Conservation (phyloP, 768 basidiomycete species). For the Hericium erinaceus region DNA sequence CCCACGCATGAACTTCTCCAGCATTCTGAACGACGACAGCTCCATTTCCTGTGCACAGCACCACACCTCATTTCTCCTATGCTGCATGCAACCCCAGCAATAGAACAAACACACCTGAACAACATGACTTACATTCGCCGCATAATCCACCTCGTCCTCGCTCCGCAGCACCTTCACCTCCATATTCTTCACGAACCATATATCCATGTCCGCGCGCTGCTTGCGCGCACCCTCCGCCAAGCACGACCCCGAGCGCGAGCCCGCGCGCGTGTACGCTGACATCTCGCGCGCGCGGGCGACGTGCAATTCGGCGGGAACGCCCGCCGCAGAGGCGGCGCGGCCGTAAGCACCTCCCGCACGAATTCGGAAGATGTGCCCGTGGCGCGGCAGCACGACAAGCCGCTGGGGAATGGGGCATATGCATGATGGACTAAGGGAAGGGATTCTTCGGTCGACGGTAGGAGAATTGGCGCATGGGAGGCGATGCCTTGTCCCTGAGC, state of each 20-base stretch:
- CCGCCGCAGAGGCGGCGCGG: neutral
- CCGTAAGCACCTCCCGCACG: neutral
- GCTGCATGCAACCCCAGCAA: neutral
- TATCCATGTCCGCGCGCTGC: slow-evolving; percentile 7
- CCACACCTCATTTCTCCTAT: neutral
- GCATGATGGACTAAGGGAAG: too few relatives aligned
- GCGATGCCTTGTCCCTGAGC: slow-evolving; percentile 22
- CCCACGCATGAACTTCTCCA: slow-evolving; percentile 6
- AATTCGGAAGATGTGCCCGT: neutral
- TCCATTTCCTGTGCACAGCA: neutral
- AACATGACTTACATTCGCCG: slow-evolving; percentile 1
- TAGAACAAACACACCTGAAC: slow-evolving; percentile 1
- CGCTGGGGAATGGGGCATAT: too few relatives aligned
- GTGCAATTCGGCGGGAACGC: neutral
- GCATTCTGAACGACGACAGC: neutral
- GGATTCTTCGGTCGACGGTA: too few relatives aligned
- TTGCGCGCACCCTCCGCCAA: slow-evolving; percentile 5
- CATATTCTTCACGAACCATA: slow-evolving; percentile 6
- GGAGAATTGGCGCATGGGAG: too few relatives aligned
- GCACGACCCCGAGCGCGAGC: slow-evolving; percentile 4
- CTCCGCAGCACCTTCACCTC: neutral
- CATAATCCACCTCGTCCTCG: slow-evolving; percentile 6
- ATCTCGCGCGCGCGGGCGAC: neutral
- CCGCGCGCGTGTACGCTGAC: slow-evolving; percentile 3
- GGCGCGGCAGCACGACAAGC: slow-evolving; percentile 1